Evolutionary conservation across 202 grass and related monocot genomes (phyloP), one percentile per base, ranked within the genome.

Genomic region (Musa balbisiana): DNA sequence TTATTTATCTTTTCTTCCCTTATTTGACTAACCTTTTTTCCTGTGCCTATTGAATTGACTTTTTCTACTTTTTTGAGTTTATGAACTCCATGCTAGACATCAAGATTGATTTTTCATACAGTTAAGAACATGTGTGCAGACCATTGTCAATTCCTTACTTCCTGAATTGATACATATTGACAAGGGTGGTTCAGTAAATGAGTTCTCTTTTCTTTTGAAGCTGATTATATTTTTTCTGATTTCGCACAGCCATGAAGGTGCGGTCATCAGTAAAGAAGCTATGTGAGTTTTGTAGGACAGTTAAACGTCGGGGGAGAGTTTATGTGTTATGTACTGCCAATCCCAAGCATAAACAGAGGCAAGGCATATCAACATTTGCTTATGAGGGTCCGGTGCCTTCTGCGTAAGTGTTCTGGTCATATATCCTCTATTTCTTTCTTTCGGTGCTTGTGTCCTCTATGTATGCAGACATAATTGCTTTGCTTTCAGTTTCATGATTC

Each of bases 341-440:
- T 83, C 77, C 77, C 16, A 98, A 94, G 87, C 94, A 98, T 80
- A 98, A 98, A 81, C 94, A 94, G 81, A 87, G 94, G 64, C 94
- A 98, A 83, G 94, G 94, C 12, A 85, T 86, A 82, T 98, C 88
- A 65, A 90, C 94, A 56, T 79, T 98, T 88, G 85, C 94, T 59
- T 80, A 72, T 20, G 78, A 80, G 56, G 78, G 78, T 53, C 68
- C 49, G 10, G 3, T 64, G n/a, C 77, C 51, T 74, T 69, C 66
- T 14, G 77, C 63, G 64, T 82, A 55, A 51, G 21, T 73, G 50
- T 11, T 75, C 19, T 70, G 2, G 15, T 51, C 8, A 49, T 17
- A 20, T 43, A 25, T 11, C 51, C 9, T 51, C 14, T 43, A 43
- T 66, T 23, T 26, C 21, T 23, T 23, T 64, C 10, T 64, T 43